Evolutionary conservation across 1,284 basidiomycete species (phyloP).

Genomic region (Puccinia horiana): DNA sequence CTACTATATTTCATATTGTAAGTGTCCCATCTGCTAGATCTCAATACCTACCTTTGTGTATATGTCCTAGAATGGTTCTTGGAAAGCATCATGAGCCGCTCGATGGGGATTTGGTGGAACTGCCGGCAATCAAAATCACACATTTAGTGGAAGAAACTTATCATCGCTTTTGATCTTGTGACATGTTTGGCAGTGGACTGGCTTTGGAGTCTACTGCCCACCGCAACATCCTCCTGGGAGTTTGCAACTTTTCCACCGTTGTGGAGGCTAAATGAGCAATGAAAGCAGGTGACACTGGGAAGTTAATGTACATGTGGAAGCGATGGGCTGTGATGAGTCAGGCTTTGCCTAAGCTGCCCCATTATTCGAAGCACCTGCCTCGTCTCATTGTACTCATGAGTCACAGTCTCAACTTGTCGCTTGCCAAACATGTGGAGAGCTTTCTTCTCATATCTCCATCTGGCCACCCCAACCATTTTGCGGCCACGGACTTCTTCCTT

Average conservation of each 20-base stretch:
- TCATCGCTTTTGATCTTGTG: neutral
- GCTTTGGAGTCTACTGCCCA: neutral
- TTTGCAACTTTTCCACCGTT: constrained; percentile 16
- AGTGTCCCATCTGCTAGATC: neutral
- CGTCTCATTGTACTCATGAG: neutral
- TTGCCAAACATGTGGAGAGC: neutral
- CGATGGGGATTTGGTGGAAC: too few relatives aligned
- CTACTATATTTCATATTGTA: neutral
- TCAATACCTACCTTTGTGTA: neutral
- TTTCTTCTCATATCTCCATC: constrained; percentile 6
- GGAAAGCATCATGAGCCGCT: too few relatives aligned
- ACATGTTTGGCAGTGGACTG: neutral
- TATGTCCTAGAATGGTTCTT: too few relatives aligned
- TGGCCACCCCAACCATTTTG: neutral
- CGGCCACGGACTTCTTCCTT: constrained; percentile 2
- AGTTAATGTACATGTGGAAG: constrained; percentile 13
- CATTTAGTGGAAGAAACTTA: neutral
- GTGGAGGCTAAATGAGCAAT: constrained; percentile 7
- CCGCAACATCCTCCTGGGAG: neutral
- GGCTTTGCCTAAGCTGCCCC: neutral
- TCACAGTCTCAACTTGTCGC: neutral
- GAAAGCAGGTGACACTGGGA: neutral
- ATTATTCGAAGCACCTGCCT: constrained; percentile 24
- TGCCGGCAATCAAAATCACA: too few relatives aligned
- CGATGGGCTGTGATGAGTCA: constrained; percentile 12